Evolutionary conservation across 2,329 filamentous ascomycete species (phyloP).

Genomic region (Cercospora sp.): DNA sequence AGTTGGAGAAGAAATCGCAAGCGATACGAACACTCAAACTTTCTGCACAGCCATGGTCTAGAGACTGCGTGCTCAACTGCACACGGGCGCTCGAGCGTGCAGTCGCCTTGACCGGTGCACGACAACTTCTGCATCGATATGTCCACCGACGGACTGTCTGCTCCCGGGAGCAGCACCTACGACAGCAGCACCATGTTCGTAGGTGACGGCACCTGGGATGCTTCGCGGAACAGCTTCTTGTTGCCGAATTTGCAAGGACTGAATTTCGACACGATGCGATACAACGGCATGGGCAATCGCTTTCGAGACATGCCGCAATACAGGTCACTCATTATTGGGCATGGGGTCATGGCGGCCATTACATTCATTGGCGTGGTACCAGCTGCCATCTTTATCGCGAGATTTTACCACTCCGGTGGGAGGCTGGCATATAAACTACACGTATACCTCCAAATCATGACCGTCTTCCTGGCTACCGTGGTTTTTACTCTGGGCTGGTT

Average conservation of each 20-base stretch:
- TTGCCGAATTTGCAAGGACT: slow-evolving; percentile 74
- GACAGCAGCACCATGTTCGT: slow-evolving; percentile 72
- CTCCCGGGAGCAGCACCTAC: slow-evolving; percentile 72
- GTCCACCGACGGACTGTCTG: slow-evolving; percentile 52
- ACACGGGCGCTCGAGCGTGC: not conserved
- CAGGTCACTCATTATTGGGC: slow-evolving; percentile 67
- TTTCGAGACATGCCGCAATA: slow-evolving; percentile 70
- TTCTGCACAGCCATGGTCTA: not conserved
- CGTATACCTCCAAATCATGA: slow-evolving; percentile 71
- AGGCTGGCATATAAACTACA: slow-evolving; percentile 67
- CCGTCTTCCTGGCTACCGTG: slow-evolving; percentile 66
- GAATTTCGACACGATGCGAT: slow-evolving; percentile 79
- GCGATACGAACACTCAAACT: not conserved
- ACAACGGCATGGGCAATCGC: slow-evolving; percentile 85
- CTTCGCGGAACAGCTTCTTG: slow-evolving; percentile 72
- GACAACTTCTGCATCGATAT: slow-evolving; percentile 22
- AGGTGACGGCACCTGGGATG: slow-evolving; percentile 83
- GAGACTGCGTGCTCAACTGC: not conserved
- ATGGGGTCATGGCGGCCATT: slow-evolving; percentile 70
- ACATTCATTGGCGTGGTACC: slow-evolving; percentile 75
- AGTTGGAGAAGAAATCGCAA: not conserved
- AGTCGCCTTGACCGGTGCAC: not conserved
- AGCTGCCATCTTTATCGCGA: slow-evolving; percentile 68
- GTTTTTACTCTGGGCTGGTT: slow-evolving; percentile 75
- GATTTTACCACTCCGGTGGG: slow-evolving; percentile 62